phyloP scores from a whole-genome alignment of 768 basidiomycete genomes.

The Pleurotus tuoliensis region DNA sequence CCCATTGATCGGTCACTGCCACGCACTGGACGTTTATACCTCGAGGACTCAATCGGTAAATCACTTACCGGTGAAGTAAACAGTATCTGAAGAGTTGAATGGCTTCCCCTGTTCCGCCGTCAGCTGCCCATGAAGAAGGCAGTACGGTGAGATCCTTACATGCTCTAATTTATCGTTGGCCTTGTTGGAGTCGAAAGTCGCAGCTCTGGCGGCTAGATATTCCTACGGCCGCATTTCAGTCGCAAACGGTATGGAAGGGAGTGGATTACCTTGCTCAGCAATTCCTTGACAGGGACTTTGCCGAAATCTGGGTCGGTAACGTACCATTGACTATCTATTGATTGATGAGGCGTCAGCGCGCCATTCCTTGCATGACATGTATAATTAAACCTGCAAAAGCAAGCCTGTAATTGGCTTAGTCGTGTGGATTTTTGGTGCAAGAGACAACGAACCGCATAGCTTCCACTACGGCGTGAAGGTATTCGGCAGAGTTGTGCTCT shows the following conservation, averaged over 20 bases:
- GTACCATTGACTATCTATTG: conserved; percentile 78
- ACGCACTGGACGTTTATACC: neutral
- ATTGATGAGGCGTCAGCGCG: neutral
- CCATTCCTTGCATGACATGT: neutral
- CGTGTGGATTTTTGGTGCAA: neutral
- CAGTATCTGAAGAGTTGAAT: conserved; percentile 84
- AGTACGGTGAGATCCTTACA: conserved; percentile 32
- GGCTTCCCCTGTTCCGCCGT: conserved; percentile 64
- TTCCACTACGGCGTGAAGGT: conserved; percentile 85
- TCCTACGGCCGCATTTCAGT: conserved; percentile 40
- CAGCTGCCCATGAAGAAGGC: conserved; percentile 6
- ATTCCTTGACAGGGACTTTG: conserved; percentile 73
- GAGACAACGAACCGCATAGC: conserved; percentile 58
- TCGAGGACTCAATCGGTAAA: neutral
- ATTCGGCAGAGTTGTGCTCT: conserved; percentile 89
- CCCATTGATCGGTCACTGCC: conserved; percentile 79
- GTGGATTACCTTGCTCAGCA: conserved; percentile 72
- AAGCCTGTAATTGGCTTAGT: conserved; percentile 31
- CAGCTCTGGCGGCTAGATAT: conserved; percentile 78
- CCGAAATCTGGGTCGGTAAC: conserved; percentile 86
- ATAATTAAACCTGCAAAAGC: conserved; percentile 65
- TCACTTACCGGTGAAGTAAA: conserved; percentile 83
- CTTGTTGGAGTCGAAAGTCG: conserved; percentile 67
- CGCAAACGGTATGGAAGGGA: neutral
- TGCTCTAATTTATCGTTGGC: conserved; percentile 64